Base-by-base conservation (phyloP, 495 filamentous ascomycete species). In the Xylaria intraflava region DNA sequence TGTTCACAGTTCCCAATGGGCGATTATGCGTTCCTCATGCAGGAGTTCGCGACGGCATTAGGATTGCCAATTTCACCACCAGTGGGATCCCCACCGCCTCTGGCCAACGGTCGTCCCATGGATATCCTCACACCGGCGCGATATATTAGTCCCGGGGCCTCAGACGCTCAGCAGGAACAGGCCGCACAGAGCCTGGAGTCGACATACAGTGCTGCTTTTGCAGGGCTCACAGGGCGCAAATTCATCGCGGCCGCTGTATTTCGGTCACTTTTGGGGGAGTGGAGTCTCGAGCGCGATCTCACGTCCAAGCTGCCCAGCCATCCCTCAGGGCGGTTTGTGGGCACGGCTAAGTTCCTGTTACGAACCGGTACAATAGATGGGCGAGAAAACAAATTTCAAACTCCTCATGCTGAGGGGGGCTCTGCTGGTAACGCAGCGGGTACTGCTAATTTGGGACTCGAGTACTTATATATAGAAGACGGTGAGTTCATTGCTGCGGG, bases 1-100 rank as follows among this genome's bases (percentile, higher is more conserved):
- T 68, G 48, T 61, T 85, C 81, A 0, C 87, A 91, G 56, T 92
- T 87, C 53, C 88, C 87, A 22, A 88, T 90, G 80, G 82, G 81
- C 19, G 90, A 94, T 65, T 92, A 92, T 65, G 66, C 86, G 14
- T 89, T 83, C 44, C 67, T 90, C 2, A 85, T 94, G 79, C 85
- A 91, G 59, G 78, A 81, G 6, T 82, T 89, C 52, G 74, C 85
- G 6, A 51, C 64, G 7, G 77, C 80, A 1, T 56, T 90, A 12
- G 73, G 65, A 0, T 71, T 84, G 12, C 39, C 68, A 3, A 62
- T 66, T 22, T 46, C 48, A 12, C 55, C 64, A 11, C 56, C 59
- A 8, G 17, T 55, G 23, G 33, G 33, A 12, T 22, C 42, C 12
- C 70, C 69, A 40, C 66, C 71, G 2, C 17, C 44, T 11, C 61